Conservation (phyloP, 371 early-diverging fungal genomes). For the Mortierella sp. region DNA sequence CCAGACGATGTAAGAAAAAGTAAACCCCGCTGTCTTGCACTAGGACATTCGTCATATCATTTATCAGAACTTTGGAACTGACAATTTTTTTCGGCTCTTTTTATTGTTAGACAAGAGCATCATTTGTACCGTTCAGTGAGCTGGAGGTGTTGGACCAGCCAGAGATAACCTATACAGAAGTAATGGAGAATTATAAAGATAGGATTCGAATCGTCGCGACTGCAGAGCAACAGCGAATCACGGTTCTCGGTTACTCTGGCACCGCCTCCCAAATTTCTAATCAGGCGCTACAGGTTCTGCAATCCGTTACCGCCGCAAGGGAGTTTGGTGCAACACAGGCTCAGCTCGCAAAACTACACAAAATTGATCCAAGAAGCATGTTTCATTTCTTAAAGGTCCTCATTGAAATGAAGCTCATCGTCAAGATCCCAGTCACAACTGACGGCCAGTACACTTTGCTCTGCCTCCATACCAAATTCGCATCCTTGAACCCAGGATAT, state of each 20-base stretch:
- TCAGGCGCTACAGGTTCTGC: conserved; percentile 45
- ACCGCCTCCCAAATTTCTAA: conserved; percentile 11
- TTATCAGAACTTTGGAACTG: too few relatives aligned
- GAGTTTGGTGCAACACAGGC: conserved; percentile 68
- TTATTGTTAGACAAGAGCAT: conserved; percentile 28
- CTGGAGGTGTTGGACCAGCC: background rate
- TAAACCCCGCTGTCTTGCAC: background rate
- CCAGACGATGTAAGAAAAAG: conserved; percentile 15
- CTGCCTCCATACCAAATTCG: conserved; percentile 46
- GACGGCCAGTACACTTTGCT: conserved; percentile 60
- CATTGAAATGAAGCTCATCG: conserved; percentile 58
- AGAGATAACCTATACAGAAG: conserved; percentile 18
- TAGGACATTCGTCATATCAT: background rate
- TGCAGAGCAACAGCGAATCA: conserved; percentile 22
- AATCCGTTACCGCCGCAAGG: conserved; percentile 60
- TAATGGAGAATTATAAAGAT: conserved; percentile 15
- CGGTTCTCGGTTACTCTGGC: conserved; percentile 35
- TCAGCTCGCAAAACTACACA: conserved; percentile 60
- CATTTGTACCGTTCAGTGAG: conserved; percentile 23
- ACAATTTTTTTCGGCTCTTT: background rate
- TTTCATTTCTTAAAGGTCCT: conserved; percentile 73
- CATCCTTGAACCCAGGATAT: conserved; percentile 37
- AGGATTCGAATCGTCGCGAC: conserved; percentile 38
- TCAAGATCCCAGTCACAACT: conserved; percentile 58
- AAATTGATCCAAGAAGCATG: conserved; percentile 70